phyloP scores from a whole-genome alignment of 139 green algal genomes.

The Micractinium sp. region DNA sequence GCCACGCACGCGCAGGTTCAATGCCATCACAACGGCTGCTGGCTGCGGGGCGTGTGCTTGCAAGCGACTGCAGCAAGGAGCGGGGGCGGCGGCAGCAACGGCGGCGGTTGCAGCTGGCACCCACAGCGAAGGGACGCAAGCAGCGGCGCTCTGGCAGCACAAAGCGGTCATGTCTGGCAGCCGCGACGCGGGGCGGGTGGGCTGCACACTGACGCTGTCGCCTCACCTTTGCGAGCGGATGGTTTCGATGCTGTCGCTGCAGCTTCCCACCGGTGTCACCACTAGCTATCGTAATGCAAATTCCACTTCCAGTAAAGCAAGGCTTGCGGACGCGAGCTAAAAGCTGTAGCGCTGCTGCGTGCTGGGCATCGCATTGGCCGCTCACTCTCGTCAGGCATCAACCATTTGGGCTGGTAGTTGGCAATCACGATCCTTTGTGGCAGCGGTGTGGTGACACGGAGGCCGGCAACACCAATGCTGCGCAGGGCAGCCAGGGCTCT shows the following conservation, averaged over 20 bases:
- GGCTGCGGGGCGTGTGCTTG: not conserved
- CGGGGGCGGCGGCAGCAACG: not conserved
- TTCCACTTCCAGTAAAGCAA: too few species aligned
- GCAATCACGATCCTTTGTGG: too few species aligned
- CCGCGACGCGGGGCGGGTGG: not conserved
- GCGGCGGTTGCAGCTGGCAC: not conserved
- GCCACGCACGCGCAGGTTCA: slow-evolving; percentile 41
- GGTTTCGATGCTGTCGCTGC: too few species aligned
- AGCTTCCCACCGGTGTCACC: too few species aligned
- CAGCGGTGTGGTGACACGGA: too few species aligned
- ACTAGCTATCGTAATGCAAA: too few species aligned
- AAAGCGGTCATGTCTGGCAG: not conserved
- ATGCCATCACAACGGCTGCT: not conserved
- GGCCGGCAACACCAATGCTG: too few species aligned
- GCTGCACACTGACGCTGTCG: not conserved
- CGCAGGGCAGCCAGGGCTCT: too few species aligned
- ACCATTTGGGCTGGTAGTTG: too few species aligned
- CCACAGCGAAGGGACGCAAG: not conserved
- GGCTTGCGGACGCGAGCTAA: too few species aligned
- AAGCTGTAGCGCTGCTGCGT: not conserved
- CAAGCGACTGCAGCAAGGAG: not conserved
- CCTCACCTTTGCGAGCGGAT: too few species aligned
- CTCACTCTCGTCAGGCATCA: too few species aligned
- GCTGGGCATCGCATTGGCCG: not conserved
- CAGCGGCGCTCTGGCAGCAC: not conserved